Percentiles rank a stretch among this genome's conserved stretches.
Evolutionary conservation across 176 grass and related monocot species (phyloP).

Genomic region (Carex littledalei): DNA sequence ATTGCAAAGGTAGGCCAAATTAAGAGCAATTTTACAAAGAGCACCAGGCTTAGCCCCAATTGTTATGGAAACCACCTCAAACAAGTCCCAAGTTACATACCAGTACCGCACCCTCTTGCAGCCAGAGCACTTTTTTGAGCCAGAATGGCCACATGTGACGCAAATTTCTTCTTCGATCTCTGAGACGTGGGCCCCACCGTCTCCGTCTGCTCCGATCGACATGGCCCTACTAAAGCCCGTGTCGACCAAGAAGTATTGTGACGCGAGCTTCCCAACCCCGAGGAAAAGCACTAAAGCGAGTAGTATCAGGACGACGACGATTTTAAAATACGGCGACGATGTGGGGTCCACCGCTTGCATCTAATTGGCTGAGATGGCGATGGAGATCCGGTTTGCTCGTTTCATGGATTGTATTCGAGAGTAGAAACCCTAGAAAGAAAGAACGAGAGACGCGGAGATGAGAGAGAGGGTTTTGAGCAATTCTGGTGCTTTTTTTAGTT

Average conservation of each 20-base stretch:
- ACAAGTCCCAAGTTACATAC: conserved; percentile 34
- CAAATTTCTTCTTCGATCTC: conserved; percentile 25
- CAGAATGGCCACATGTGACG: conserved; percentile 41
- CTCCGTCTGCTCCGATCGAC: conserved; percentile 18
- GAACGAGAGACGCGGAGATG: not conserved
- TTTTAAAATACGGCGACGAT: conserved; percentile 51
- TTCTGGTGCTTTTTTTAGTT: conserved; percentile 6
- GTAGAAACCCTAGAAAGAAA: conserved; percentile 10
- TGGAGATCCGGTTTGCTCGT: not conserved
- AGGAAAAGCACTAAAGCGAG: conserved; percentile 38
- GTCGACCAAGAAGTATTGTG: conserved; percentile 89
- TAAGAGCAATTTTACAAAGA: not conserved
- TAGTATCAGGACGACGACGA: conserved; percentile 36
- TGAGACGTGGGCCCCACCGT: conserved; percentile 18
- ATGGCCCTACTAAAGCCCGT: conserved; percentile 45
- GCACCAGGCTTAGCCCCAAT: not conserved
- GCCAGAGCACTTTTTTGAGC: conserved; percentile 60
- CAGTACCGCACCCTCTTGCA: conserved; percentile 89
- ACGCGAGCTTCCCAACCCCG: conserved; percentile 57
- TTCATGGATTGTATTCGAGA: conserved; percentile 17
- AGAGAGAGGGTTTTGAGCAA: not conserved
- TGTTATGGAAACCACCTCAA: not conserved
- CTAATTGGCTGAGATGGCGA: conserved; percentile 24
- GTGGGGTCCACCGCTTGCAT: conserved; percentile 52
- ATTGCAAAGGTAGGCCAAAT: not conserved